phyloP scores from a whole-genome alignment of 192 early-diverging fungal species.

The Coemansia javaensis region DNA sequence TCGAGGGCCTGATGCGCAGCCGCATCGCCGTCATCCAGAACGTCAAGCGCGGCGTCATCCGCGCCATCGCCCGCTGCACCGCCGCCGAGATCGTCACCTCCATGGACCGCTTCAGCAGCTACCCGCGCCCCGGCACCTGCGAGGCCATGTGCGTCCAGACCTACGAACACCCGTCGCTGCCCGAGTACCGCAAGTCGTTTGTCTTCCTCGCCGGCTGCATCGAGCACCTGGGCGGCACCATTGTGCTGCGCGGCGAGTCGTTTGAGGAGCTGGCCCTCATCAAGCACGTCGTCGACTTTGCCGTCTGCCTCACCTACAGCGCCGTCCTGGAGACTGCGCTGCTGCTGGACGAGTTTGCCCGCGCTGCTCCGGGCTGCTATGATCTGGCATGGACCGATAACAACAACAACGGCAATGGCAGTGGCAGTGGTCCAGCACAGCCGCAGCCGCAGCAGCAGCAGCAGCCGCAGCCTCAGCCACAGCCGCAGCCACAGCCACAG shows the following conservation, averaged over 20 bases:
- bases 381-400: no score
- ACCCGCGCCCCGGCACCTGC: slow-evolving; percentile 75
- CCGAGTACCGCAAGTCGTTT: slow-evolving; percentile 79
- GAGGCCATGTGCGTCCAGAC: slow-evolving; percentile 72
- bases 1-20: slow-evolving; percentile 74
- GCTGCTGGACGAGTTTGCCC: slow-evolving; percentile 71
- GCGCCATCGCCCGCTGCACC: slow-evolving; percentile 81
- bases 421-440: no score
- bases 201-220: slow-evolving; percentile 85
- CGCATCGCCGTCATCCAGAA: slow-evolving; percentile 78
- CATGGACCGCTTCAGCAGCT: slow-evolving; percentile 71
- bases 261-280: slow-evolving; percentile 61
- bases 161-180: slow-evolving; percentile 74
- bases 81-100: slow-evolving; percentile 77
- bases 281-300: slow-evolving; percentile 78
- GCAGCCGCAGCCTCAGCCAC: no score
- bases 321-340: slow-evolving; percentile 81
- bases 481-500: no score
- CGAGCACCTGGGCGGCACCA: slow-evolving; percentile 72
- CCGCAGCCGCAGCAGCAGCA: no score
- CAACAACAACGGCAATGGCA: no score
- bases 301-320: slow-evolving; percentile 84
- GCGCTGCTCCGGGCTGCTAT: slow-evolving; percentile 45
- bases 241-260: slow-evolving; percentile 83
- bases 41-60: slow-evolving; percentile 83